phyloP scores from a whole-genome alignment of 176 grass and related monocot species.

The Sorghum bicolor region DNA sequence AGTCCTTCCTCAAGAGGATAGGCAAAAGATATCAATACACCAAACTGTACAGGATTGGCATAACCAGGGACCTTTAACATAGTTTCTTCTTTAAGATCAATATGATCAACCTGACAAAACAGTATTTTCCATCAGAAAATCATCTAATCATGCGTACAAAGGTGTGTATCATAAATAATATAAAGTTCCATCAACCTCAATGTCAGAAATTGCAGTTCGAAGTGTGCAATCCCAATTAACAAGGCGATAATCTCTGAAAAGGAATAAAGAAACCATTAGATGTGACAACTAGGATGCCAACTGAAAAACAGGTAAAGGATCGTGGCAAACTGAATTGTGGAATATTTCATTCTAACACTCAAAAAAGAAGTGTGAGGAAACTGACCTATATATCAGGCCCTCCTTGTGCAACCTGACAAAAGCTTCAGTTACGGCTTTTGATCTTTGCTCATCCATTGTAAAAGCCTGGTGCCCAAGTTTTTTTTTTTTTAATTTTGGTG shows the following conservation, averaged over 20 bases:
- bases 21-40: slow-evolving; percentile 84
- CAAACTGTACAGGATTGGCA: slow-evolving; percentile 58
- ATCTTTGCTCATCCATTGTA: slow-evolving; percentile 90
- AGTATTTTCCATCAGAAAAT: slow-evolving; percentile 24
- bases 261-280: slow-evolving; percentile 10
- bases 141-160: neutral
- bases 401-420: slow-evolving; percentile 86
- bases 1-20: slow-evolving; percentile 80
- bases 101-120: slow-evolving; percentile 71
- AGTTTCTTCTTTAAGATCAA: slow-evolving; percentile 75
- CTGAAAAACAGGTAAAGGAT: neutral
- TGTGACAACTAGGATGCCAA: neutral
- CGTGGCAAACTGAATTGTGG: neutral
- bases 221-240: slow-evolving; percentile 98
- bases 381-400: slow-evolving; percentile 86
- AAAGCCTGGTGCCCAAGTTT: slow-evolving; percentile 68
- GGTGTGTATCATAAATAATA: neutral
- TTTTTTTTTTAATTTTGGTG: too few species aligned
- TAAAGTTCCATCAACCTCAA: slow-evolving; percentile 55
- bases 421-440: slow-evolving; percentile 81
- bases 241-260: slow-evolving; percentile 73
- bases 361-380: slow-evolving; percentile 22
- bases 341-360: slow-evolving; percentile 2
- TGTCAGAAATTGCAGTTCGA: slow-evolving; percentile 87
- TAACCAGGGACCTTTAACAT: slow-evolving; percentile 74